Evolutionary conservation across 768 basidiomycete genomes (phyloP), one percentile per base, ranked within the genome.

Genomic region (Mycena leptocephala): DNA sequence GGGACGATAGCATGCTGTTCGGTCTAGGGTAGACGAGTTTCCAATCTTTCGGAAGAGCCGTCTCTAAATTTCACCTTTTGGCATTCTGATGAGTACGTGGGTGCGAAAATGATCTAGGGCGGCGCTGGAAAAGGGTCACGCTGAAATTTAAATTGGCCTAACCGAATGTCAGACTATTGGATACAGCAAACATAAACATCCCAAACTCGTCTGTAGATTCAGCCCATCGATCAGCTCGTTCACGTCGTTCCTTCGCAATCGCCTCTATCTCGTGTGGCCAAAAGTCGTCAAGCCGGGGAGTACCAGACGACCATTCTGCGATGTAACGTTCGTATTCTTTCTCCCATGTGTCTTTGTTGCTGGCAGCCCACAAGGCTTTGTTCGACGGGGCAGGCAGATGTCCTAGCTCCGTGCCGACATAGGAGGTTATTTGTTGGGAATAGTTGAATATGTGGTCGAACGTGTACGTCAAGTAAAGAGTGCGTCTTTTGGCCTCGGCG

Each of bases 181-280:
- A 20, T 10, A 64, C 24, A n/a, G 72, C 22, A 30, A 65, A 77
- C 30, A 77, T 10, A 30, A 77, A 74, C 68, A 77, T 77, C 26
- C 76, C 76, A 59, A 74, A 74, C 69, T 74, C 76, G 39, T 74
- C 76, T 2, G 53, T 72, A 41, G 63, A 51, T 32, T 61, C 76
- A 11, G 74, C 33, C 72, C 72, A 77, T 43, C 39, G 55, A 32
- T 77, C 72, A 16, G 35, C 35, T 20, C 48, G 39, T 43, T 63
- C 63, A 2, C 68, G 55, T 20, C 72, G 67, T 30, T 65, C 59
- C 26, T 58, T 35, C 43, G 30, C 51, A 8, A 71, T 24, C 6
- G 20, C 56, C 58, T 66, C 64, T 3, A 6, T 22, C 35, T 30
- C 16, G 26, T 78, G 68, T 13, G 76, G 64, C 76, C 76, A 78